A percentile compares a stretch with the other conserved stretches of the same genome.
Conservation (phyloP, 306 rosid genomes). For the Ochetophila trinervis region DNA sequence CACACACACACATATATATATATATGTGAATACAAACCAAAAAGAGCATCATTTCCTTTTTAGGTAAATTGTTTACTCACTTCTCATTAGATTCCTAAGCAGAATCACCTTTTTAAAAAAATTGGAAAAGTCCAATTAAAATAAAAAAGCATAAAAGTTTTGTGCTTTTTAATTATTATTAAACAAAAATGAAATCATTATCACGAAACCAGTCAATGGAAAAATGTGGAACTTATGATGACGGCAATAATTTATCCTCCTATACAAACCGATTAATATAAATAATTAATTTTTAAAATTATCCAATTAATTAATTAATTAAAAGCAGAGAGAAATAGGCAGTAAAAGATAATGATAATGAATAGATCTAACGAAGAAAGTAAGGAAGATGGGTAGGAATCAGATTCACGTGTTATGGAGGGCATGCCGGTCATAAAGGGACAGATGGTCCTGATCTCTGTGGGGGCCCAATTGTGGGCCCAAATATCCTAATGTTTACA, state of each 20-base stretch:
- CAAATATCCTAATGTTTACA: slow-evolving; percentile 34
- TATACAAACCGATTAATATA: neutral
- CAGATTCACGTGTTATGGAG: slow-evolving; percentile 71
- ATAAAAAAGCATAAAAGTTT: neutral
- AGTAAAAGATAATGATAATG: slow-evolving; percentile 14
- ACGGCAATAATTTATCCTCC: slow-evolving; percentile 17
- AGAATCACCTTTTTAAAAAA: slow-evolving; percentile 27
- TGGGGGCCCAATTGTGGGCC: slow-evolving; percentile 34
- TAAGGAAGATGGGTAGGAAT: slow-evolving; percentile 37
- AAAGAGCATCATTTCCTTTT: slow-evolving; percentile 33
- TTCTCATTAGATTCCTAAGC: slow-evolving; percentile 57
- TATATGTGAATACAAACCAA: slow-evolving; percentile 17
- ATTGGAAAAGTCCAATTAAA: slow-evolving; percentile 32
- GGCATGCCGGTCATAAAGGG: slow-evolving; percentile 78
- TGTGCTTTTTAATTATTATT: slow-evolving; percentile 1
- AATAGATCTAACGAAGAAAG: neutral
- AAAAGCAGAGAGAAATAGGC: neutral
- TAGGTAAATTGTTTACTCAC: slow-evolving; percentile 35
- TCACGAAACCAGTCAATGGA: slow-evolving; percentile 14
- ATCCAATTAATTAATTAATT: neutral
- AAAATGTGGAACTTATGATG: slow-evolving; percentile 14
- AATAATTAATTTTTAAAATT: neutral
- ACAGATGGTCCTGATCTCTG: slow-evolving; percentile 59
- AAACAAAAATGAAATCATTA: slow-evolving; percentile 15
- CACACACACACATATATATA: too few species aligned